phyloP scores from a whole-genome alignment of 2,329 filamentous ascomycete species.

The Madurella mycetomatis region DNA sequence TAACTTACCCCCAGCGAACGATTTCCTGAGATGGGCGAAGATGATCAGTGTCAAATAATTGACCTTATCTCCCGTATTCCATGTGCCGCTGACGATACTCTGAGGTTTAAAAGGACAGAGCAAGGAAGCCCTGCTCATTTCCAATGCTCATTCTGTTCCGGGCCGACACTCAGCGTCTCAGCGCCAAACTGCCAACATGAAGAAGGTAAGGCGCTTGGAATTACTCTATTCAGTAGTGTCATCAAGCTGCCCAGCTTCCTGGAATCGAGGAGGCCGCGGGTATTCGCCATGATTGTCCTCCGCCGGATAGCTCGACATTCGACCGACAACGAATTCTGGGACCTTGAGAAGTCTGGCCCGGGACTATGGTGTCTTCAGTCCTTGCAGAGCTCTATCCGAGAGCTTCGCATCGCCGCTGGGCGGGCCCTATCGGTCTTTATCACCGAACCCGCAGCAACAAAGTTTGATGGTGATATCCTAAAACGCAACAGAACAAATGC shows the following conservation, averaged over 20 bases:
- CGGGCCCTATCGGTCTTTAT: conserved; percentile 50
- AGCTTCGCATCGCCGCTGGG: conserved; percentile 78
- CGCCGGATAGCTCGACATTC: conserved; percentile 67
- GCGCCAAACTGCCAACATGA: background rate
- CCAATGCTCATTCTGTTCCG: conserved; percentile 21
- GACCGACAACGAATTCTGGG: conserved; percentile 53
- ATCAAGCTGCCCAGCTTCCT: conserved; percentile 43
- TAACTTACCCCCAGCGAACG: background rate
- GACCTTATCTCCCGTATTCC: conserved; percentile 52
- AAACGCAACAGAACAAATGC: conserved; percentile 64
- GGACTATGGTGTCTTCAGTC: conserved; percentile 80
- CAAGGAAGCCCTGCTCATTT: conserved; percentile 1
- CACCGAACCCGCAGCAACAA: conserved; percentile 43
- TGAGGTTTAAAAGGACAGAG: conserved; percentile 27
- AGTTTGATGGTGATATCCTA: conserved; percentile 40
- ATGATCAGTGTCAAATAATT: conserved; percentile 25
- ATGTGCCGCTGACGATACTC: conserved; percentile 50
- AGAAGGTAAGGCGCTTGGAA: conserved; percentile 3
- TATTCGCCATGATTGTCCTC: conserved; percentile 68
- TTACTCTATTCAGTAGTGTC: conserved; percentile 42
- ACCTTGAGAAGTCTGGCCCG: conserved; percentile 61
- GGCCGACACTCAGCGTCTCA: background rate
- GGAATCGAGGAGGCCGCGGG: conserved; percentile 56
- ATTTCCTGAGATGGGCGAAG: conserved; percentile 23
- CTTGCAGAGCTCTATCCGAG: conserved; percentile 76